Conservation (phyloP, 768 basidiomycete genomes). For the Clitopilus passeckerianus region DNA sequence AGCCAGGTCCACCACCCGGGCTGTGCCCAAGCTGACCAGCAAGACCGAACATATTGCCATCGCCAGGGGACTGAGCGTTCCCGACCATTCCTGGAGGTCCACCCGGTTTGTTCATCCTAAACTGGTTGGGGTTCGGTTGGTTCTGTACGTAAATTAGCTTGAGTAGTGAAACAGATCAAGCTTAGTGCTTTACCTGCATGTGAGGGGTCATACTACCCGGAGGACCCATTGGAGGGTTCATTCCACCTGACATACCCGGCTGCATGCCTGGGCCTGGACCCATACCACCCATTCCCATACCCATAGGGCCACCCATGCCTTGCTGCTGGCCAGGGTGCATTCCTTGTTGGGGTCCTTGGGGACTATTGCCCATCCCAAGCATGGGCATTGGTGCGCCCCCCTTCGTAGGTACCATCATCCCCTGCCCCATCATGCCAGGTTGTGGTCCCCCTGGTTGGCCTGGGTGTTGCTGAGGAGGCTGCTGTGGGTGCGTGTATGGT, state of each 20-base stretch:
- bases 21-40: conserved; percentile 17
- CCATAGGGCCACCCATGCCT: conserved; percentile 20
- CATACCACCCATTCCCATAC: conserved; percentile 13
- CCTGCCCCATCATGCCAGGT: conserved; percentile 28
- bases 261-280: conserved; percentile 1
- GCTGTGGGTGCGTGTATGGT: conserved; percentile 21
- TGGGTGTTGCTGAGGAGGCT: conserved; percentile 23
- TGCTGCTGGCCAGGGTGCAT: conserved; percentile 16
- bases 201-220: conserved; percentile 15
- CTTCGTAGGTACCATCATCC: conserved; percentile 29
- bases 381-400: conserved; percentile 21
- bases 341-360: conserved; percentile 7
- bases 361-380: conserved; percentile 20
- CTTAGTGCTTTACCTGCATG: conserved; percentile 22
- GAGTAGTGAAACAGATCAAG: neutral
- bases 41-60: conserved; percentile 29
- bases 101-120: conserved; percentile 13
- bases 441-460: conserved; percentile 25
- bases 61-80: conserved; percentile 35
- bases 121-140: conserved; percentile 1
- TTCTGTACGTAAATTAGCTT: conserved; percentile 5
- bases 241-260: neutral
- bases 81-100: conserved; percentile 6
- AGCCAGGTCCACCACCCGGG: conserved; percentile 22
- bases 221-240: neutral